These are phyloP conservation scores for Cladobotryum protrusum DNA, from an alignment of 2,329 filamentous ascomycete species.

Conservation along the genomic window DNA sequence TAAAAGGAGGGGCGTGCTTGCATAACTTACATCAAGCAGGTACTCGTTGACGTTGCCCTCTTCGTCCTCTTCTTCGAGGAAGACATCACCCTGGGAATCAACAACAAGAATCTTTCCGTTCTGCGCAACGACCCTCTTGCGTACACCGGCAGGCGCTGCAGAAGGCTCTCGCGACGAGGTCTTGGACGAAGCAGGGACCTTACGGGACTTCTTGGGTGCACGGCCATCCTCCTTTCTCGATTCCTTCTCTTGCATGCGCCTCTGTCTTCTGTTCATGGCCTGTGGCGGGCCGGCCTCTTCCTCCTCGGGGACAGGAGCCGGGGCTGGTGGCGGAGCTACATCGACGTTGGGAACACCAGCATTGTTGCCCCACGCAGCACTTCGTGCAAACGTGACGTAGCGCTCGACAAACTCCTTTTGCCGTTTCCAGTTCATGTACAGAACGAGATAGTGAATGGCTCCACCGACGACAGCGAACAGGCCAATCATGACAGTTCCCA, in stretches of 20 bases:
- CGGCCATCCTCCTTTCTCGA: conserved; percentile 62
- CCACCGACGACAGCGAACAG: conserved; percentile 79
- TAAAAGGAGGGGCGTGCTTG: neutral
- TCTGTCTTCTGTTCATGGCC: conserved; percentile 76
- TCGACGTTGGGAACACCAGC: conserved; percentile 64
- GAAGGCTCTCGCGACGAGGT: conserved; percentile 39
- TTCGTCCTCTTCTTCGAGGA: conserved; percentile 84
- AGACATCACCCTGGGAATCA: conserved; percentile 86
- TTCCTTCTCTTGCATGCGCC: conserved; percentile 82
- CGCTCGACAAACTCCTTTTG: conserved; percentile 86
- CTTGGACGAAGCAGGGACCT: conserved; percentile 22
- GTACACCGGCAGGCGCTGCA: conserved; percentile 59
- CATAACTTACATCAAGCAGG: conserved; percentile 70
- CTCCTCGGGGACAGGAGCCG: conserved; percentile 37
- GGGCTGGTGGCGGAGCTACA: conserved; percentile 33
- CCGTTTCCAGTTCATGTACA: conserved; percentile 82
- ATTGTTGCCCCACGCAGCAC: conserved; percentile 85
- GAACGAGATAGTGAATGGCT: conserved; percentile 75
- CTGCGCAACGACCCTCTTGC: conserved; percentile 84
- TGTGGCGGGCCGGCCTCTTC: conserved; percentile 46
- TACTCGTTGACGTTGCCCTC: conserved; percentile 79
- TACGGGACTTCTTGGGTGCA: conserved; percentile 42
- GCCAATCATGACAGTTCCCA: conserved; percentile 76
- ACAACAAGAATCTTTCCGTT: conserved; percentile 95
- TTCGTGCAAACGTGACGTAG: conserved; percentile 84